A percentile compares a stretch with the other conserved stretches of the same genome.
Evolutionary conservation across 768 basidiomycete genomes (phyloP).

Genomic region (Russula dissimulans): DNA sequence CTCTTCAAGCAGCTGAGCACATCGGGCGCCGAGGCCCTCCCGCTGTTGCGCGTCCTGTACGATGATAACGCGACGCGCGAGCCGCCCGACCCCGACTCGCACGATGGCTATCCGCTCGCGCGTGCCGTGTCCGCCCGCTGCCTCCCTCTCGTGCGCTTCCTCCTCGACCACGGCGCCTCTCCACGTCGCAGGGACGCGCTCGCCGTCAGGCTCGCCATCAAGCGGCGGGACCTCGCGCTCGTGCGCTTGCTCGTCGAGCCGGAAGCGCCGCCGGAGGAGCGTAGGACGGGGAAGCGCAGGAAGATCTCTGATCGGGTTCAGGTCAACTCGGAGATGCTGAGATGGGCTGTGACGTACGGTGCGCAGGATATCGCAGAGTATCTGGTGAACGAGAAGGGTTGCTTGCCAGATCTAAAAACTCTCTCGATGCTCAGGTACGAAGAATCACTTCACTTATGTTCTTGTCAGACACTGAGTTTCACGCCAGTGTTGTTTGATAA

Average conservation of each 20-base stretch:
- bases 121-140: slow-evolving; percentile 61
- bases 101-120: slow-evolving; percentile 75
- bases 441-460: not conserved
- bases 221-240: slow-evolving; percentile 52
- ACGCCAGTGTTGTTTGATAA: not conserved
- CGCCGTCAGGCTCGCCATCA: slow-evolving; percentile 70
- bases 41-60: slow-evolving; percentile 54
- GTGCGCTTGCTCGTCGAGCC: slow-evolving; percentile 71
- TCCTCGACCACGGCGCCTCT: slow-evolving; percentile 65
- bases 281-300: slow-evolving; percentile 35
- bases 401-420: slow-evolving; percentile 66
- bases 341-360: slow-evolving; percentile 49
- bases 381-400: slow-evolving; percentile 58
- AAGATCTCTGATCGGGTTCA: slow-evolving; percentile 51
- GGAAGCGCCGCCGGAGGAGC: not conserved
- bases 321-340: slow-evolving; percentile 51
- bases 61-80: slow-evolving; percentile 27
- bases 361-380: slow-evolving; percentile 68
- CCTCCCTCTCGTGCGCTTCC: slow-evolving; percentile 57
- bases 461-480: not conserved
- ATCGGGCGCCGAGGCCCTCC: slow-evolving; percentile 51
- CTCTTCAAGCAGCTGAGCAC: slow-evolving; percentile 39
- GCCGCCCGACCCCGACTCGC: slow-evolving; percentile 48
- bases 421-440: slow-evolving; percentile 23
- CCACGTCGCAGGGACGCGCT: slow-evolving; percentile 52